phyloP scores from a whole-genome alignment of 495 filamentous ascomycete genomes.

The Acidomyces sp. region DNA sequence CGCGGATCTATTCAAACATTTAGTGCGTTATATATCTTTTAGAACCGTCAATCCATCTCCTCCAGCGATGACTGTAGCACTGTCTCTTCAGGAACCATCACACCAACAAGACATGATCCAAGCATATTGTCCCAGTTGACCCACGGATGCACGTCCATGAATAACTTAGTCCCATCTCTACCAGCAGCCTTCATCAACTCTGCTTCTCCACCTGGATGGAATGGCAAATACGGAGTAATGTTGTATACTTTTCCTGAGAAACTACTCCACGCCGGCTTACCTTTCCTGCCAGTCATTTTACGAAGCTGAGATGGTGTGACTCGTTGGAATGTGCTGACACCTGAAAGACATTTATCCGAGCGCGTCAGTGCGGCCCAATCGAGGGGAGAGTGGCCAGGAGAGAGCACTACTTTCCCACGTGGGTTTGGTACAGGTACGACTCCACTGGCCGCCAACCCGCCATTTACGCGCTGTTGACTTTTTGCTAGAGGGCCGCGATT shows the following conservation, averaged over 20 bases:
- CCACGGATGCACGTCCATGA: constrained; percentile 91
- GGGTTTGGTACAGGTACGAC: constrained; percentile 23
- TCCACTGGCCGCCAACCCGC: constrained; percentile 15
- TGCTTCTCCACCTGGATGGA: constrained; percentile 81
- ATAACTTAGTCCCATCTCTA: constrained; percentile 62
- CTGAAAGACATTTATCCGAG: constrained; percentile 49
- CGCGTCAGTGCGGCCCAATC: constrained; percentile 78
- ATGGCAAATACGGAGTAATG: constrained; percentile 74
- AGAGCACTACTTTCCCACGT: constrained; percentile 51
- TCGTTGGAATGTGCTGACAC: constrained; percentile 39
- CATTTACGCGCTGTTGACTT: constrained; percentile 19
- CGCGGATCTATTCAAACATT: no score
- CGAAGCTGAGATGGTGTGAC: constrained; percentile 72
- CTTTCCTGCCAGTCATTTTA: constrained; percentile 61
- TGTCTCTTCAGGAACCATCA: constrained; percentile 61
- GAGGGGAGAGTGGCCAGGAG: constrained; percentile 79
- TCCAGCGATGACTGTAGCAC: constrained; percentile 17
- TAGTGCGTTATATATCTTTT: no score
- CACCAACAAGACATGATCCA: constrained; percentile 69
- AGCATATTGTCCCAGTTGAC: constrained; percentile 96
- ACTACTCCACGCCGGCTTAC: constrained; percentile 76
- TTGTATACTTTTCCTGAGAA: constrained; percentile 87
- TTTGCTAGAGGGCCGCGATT: constrained; percentile 29
- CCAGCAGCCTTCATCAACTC: constrained; percentile 75
- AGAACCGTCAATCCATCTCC: constrained; percentile 29